Base-by-base conservation (phyloP, 257 asterid species). In the Cordia subcordata region DNA sequence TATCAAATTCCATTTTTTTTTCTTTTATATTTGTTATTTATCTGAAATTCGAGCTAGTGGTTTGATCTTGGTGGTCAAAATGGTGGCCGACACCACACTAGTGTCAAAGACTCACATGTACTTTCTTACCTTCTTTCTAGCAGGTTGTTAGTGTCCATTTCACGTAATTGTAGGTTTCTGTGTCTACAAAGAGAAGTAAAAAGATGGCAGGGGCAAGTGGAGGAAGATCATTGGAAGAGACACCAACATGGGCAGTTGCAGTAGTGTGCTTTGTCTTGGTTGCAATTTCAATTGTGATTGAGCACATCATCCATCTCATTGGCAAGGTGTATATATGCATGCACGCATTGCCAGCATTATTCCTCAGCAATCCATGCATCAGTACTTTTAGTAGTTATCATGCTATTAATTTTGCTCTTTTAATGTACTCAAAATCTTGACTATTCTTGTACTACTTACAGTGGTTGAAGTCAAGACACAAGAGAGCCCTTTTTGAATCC, bases 171-270 rank as follows among this genome's bases (percentile, higher is more conserved):
- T 17, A 37, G 35, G 21, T 40, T 21, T n/a, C 46, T 4, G n/a
- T 1, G 13, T 3, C 15, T 13, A 44, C 11, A 19, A 11, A 17
- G 13, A 16, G 11, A 57, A 58, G 35, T n/a, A n/a, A n/a, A n/a
- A n/a, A n/a, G n/a, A 88, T 88, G 96, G 94, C 94, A 6, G 96
- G 88, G 64, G 91, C 58, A n/a, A 54, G 79, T 45, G 88, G 86
- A 49, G 86, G 86, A 69, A 72, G 90, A 60, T 53, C 97, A 27
- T 75, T 89, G 69, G 96, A 90, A 73, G 76, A 81, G 66, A 90
- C 97, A 1, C 90, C 97, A 68, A 90, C 97, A 14, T 90, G 96
- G 96, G 96, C 97, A 0, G 93, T 90, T 5, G 96, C 97, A 21
- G 81, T 75, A 3, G 93, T 90, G 14, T 87, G 93, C 49, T 90